Evolutionary conservation across 2,329 filamentous ascomycete genomes (phyloP).

Genomic region (Tolypocladium sp.): DNA sequence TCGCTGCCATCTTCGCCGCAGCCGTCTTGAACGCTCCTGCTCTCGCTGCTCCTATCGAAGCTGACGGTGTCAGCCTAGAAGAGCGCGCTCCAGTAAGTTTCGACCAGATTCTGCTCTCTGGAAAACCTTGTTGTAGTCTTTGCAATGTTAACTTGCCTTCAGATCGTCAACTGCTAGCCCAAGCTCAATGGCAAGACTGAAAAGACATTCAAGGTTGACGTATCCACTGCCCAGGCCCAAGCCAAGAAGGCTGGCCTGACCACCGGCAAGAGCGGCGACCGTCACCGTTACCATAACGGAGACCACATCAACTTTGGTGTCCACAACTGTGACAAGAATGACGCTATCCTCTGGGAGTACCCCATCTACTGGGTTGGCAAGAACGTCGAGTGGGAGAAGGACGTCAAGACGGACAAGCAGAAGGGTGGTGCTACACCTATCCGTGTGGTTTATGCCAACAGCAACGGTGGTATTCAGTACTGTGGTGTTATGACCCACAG

Average conservation of each 20-base stretch:
- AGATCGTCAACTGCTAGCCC: slow-evolving; percentile 1
- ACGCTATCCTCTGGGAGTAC: slow-evolving; percentile 1
- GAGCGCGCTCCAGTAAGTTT: not conserved
- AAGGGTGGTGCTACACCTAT: slow-evolving; percentile 2
- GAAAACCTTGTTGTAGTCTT: not conserved
- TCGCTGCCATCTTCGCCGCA: not conserved
- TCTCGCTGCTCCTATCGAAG: not conserved
- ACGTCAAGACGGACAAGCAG: slow-evolving; percentile 2
- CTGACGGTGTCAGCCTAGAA: not conserved
- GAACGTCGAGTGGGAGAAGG: slow-evolving; percentile 1
- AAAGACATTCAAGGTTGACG: not conserved
- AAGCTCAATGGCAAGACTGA: slow-evolving; percentile 1
- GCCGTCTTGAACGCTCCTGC: not conserved
- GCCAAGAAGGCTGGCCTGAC: slow-evolving; percentile 1
- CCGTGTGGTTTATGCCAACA: slow-evolving; percentile 4
- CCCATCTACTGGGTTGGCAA: slow-evolving; percentile 3
- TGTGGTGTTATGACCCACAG: slow-evolving; percentile 5
- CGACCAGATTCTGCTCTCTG: not conserved
- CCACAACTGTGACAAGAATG: slow-evolving; percentile 1
- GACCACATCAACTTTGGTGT: not conserved
- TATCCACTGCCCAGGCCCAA: not conserved
- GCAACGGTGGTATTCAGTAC: not conserved
- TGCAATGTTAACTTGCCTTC: not conserved
- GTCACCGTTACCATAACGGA: slow-evolving; percentile 1
- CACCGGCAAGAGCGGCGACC: slow-evolving; percentile 5